Base-by-base conservation (phyloP, 805 yeast genomes). In the Candida xyloterini region DNA sequence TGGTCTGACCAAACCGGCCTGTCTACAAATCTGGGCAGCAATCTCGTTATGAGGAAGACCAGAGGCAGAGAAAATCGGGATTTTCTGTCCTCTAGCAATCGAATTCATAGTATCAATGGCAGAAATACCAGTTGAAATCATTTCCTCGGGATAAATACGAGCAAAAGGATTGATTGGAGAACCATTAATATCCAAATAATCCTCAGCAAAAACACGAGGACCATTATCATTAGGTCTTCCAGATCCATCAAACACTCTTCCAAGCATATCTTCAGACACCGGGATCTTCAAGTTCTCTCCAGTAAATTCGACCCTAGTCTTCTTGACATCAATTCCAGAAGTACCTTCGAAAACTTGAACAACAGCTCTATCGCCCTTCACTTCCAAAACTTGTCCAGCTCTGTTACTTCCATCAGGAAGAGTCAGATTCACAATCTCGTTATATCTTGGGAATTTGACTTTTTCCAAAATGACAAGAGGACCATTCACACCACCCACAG, bases 291-390 rank as follows among this genome's bases (percentile, higher is more conserved):
- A 75, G 66, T 80, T 86, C 64, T 91, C 81, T 47, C 99, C 99
- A 28, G 99, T 90, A 70, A 93, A 91, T 68, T 95, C 98, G 46
- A 95, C 96, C 44, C 89, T 78, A 35, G 99, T 93, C 72, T 90
- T 93, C 71, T 93, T 90, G 48, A 93, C 98, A 73, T 93, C 99
- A 55, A 93, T 87, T 59, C 99, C 99, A 5, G 96, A 84, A 37
- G 99, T 93, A 60, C 99, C 99, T 72, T 93, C 98, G 62, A 93
- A 93, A 35, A 93, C 99, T 76, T 93, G 99, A 38, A 93, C 99
- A 65, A 93, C 80, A 40, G 99, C 99, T 63, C 93, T 84, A 57
- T 85, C 80, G 48, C 99, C 99, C 68, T 95, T 84, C 44, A 95
- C 98, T 70, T 93, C 99, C 60, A 93, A 77, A 16, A 93, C 99